Percentiles rank a stretch among this genome's conserved stretches.
These are phyloP conservation scores for Saururus chinensis DNA, from an alignment of 164 flowering plant species.

Conservation along the genomic window DNA sequence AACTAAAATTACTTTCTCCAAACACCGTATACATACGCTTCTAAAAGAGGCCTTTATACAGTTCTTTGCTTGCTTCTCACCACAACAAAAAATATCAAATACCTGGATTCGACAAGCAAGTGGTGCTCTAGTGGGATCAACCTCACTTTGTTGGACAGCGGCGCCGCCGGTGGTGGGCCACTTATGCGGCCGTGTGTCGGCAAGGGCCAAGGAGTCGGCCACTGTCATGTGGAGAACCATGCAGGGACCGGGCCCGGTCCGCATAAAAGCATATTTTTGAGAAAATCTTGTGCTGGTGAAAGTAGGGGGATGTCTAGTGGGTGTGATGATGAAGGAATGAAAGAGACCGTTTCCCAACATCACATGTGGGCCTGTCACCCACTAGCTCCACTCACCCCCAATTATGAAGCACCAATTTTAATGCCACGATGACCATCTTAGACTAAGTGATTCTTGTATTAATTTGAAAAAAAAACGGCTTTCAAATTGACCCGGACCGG, in stretches of 20 bases:
- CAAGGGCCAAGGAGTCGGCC: neutral
- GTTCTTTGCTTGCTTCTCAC: no score
- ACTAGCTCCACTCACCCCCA: neutral
- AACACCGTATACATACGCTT: no score
- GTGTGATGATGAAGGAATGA: neutral
- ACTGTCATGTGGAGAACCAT: neutral
- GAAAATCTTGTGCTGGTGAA: neutral
- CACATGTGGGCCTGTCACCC: slow-evolving; percentile 2
- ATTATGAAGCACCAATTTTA: neutral
- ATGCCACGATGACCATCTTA: neutral
- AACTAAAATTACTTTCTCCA: no score
- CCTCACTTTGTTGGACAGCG: neutral
- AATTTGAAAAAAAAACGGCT: no score
- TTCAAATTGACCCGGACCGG: no score
- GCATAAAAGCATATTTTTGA: neutral
- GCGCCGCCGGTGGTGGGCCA: neutral
- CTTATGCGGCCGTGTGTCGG: neutral
- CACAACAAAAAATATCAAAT: no score
- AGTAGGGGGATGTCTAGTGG: neutral
- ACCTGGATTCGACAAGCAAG: neutral
- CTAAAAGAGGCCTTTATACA: no score
- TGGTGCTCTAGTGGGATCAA: neutral
- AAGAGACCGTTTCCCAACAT: neutral
- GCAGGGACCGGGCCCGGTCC: neutral
- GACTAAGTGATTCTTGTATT: no score